Conservation (phyloP, 352 stramenopile species). For the Phytophthora uliginosa region DNA sequence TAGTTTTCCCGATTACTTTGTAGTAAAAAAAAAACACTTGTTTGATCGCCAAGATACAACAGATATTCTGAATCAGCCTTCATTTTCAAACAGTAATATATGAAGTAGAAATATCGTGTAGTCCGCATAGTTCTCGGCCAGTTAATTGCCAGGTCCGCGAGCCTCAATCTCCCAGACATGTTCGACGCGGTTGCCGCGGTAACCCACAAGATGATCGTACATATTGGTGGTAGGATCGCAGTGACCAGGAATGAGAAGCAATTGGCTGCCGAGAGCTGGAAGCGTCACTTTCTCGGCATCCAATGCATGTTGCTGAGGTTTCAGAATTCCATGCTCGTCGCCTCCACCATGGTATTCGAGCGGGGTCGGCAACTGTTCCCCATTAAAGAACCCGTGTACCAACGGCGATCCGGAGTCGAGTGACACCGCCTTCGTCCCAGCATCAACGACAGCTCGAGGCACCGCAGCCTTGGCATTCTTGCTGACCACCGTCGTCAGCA, state of each 20-base stretch:
- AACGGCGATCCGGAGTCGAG: slow-evolving; percentile 72
- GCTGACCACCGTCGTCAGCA: slow-evolving; percentile 80
- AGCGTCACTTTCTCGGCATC: slow-evolving; percentile 41
- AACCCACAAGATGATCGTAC: slow-evolving; percentile 80
- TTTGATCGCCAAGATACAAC: too few relatives aligned
- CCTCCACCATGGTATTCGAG: slow-evolving; percentile 71
- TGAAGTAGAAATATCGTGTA: too few relatives aligned
- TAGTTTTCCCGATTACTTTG: too few relatives aligned
- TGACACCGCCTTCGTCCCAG: slow-evolving; percentile 78
- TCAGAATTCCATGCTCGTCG: slow-evolving; percentile 78
- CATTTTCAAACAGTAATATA: too few relatives aligned
- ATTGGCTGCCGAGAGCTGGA: slow-evolving; percentile 59
- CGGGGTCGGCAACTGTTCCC: slow-evolving; percentile 38
- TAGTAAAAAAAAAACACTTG: too few relatives aligned
- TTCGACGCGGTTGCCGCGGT: slow-evolving; percentile 60
- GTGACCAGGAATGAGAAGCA: slow-evolving; percentile 74
- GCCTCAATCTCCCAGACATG: slow-evolving; percentile 66
- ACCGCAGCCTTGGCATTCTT: slow-evolving; percentile 41
- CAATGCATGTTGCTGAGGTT: slow-evolving; percentile 19
- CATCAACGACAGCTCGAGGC: slow-evolving; percentile 72
- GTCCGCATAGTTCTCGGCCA: neutral
- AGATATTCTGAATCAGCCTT: too few relatives aligned
- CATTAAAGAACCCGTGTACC: slow-evolving; percentile 54
- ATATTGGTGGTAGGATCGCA: slow-evolving; percentile 84
- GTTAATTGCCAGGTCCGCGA: slow-evolving; percentile 68